Evolutionary conservation across 2,329 filamentous ascomycete genomes (phyloP).

Genomic region (Trichoderma atrobrunneum): DNA sequence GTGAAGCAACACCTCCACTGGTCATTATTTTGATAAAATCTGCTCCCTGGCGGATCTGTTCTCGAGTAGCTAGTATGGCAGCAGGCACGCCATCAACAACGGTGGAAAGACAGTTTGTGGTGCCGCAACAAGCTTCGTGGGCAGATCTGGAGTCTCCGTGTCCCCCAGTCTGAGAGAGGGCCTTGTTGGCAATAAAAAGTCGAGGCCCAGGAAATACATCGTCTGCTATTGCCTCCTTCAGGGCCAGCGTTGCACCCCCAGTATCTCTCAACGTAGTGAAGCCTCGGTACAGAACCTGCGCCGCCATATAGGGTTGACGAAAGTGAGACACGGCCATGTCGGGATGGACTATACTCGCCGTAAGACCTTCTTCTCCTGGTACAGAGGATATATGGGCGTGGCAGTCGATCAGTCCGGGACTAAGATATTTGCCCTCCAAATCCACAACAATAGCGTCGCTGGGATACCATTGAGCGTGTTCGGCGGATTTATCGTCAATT

Average conservation of each 20-base stretch:
- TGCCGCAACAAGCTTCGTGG: conserved; percentile 34
- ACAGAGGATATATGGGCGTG: conserved; percentile 35
- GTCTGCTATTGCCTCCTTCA: conserved; percentile 57
- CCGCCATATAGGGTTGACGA: conserved; percentile 46
- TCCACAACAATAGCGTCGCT: conserved; percentile 22
- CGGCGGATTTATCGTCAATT: conserved; percentile 19
- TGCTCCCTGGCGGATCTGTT: conserved; percentile 54
- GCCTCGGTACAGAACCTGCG: conserved; percentile 52
- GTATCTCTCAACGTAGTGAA: conserved; percentile 60
- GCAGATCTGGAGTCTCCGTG: conserved; percentile 51
- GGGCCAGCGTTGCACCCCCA: conserved; percentile 52
- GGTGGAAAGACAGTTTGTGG: background rate
- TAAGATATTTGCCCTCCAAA: conserved; percentile 31
- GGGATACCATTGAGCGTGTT: background rate
- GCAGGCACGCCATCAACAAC: conserved; percentile 50
- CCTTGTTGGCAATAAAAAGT: conserved; percentile 53
- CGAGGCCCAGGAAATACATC: conserved; percentile 53
- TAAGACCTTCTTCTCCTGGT: conserved; percentile 29
- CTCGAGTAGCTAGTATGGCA: conserved; percentile 50
- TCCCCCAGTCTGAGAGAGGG: conserved; percentile 56
- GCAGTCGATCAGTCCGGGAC: conserved; percentile 35
- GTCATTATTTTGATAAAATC: conserved; percentile 64
- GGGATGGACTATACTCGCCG: conserved; percentile 26
- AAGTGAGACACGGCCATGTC: conserved; percentile 39
- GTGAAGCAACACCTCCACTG: conserved; percentile 54